phyloP scores from a whole-genome alignment of 441 rosid genomes.

The Brassica balearica region DNA sequence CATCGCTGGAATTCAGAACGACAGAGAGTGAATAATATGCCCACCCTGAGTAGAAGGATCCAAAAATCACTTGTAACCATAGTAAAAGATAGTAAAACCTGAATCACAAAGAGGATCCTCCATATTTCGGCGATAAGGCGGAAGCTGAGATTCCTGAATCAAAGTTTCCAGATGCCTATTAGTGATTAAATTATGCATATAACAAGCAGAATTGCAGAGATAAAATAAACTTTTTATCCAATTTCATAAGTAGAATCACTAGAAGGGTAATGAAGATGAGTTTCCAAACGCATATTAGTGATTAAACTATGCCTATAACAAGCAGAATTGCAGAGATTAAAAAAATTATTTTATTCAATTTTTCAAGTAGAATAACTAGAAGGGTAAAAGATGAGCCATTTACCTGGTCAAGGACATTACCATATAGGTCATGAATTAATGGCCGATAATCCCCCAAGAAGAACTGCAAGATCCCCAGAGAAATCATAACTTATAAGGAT shows the following conservation, averaged over 20 bases:
- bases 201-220: slow-evolving; percentile 3
- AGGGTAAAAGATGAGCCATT: background rate
- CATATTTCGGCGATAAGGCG: slow-evolving; percentile 90
- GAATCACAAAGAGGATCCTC: slow-evolving; percentile 99
- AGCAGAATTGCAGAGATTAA: background rate
- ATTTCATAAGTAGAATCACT: slow-evolving; percentile 30
- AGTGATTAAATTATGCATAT: slow-evolving; percentile 18
- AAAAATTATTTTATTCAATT: slow-evolving; percentile 1
- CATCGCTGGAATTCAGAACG: slow-evolving; percentile 66
- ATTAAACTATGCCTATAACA: slow-evolving; percentile 10
- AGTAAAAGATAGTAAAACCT: slow-evolving; percentile 54
- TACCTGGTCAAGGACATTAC: too few relatives aligned
- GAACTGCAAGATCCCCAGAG: slow-evolving; percentile 64
- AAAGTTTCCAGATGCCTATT: slow-evolving; percentile 42
- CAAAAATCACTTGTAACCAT: slow-evolving; percentile 27
- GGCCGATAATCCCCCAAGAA: background rate
- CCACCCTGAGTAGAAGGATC: slow-evolving; percentile 18
- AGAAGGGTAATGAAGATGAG: slow-evolving; percentile 26
- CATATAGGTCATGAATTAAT: too few relatives aligned
- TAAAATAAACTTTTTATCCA: background rate
- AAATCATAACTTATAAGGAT: slow-evolving; percentile 5
- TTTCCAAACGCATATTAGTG: slow-evolving; percentile 37
- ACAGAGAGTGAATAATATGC: slow-evolving; percentile 34
- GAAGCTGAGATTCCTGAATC: slow-evolving; percentile 94
- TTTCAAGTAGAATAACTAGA: slow-evolving; percentile 27